phyloP scores from a whole-genome alignment of 257 asterid species.

The Schizonepeta tenuifolia region DNA sequence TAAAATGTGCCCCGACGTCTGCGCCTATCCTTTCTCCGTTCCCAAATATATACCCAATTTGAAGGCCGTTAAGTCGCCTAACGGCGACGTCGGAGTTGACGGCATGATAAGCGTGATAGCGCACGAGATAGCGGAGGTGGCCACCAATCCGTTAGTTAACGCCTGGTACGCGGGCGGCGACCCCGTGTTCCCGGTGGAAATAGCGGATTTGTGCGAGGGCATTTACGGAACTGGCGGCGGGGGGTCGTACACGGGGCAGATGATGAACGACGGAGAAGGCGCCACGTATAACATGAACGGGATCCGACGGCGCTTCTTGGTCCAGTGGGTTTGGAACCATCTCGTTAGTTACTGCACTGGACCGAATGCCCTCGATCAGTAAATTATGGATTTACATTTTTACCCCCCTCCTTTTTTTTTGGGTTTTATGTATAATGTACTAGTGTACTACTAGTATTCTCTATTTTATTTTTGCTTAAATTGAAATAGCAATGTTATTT shows the following conservation, averaged over 20 bases:
- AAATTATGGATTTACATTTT: background rate
- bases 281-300: constrained; percentile 90
- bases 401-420: background rate
- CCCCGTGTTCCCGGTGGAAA: constrained; percentile 83
- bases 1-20: constrained; percentile 66
- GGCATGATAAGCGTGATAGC: constrained; percentile 92
- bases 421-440: too few species aligned
- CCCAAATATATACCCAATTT: constrained; percentile 65
- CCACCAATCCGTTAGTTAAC: constrained; percentile 75
- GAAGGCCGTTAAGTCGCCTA: constrained; percentile 66
- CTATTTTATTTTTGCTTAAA: background rate
- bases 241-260: constrained; percentile 85
- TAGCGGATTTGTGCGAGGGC: constrained; percentile 93
- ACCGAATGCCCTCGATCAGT: constrained; percentile 95
- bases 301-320: constrained; percentile 77
- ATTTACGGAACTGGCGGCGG: constrained; percentile 90
- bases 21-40: constrained; percentile 85
- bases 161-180: constrained; percentile 95
- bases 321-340: constrained; percentile 94
- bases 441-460: background rate
- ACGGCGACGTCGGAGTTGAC: constrained; percentile 85
- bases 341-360: constrained; percentile 78
- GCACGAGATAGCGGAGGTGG: constrained; percentile 84
- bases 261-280: constrained; percentile 71
- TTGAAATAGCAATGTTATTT: background rate